These are phyloP conservation scores for Mycosarcoma maydis DNA, from an alignment of 1,284 basidiomycete species.

Conservation along the genomic window DNA sequence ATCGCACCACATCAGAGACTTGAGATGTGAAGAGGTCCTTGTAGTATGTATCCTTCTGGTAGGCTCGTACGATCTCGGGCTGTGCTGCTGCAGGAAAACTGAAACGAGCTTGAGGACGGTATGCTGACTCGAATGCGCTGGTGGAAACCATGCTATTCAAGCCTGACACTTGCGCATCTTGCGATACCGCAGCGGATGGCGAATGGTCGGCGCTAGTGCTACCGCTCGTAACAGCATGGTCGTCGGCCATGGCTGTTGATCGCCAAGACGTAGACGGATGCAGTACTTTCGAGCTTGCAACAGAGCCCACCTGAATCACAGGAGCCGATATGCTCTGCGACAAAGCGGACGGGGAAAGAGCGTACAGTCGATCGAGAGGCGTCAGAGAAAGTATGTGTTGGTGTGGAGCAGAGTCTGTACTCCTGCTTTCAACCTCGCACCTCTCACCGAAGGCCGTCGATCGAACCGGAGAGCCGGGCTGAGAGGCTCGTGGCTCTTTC, in stretches of 20 bases:
- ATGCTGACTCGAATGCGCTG: background rate
- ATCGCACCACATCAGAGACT: conserved; percentile 64
- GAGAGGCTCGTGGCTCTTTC: too few species aligned
- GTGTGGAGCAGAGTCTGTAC: background rate
- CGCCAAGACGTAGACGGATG: background rate
- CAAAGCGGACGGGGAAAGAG: too few species aligned
- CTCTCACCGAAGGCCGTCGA: background rate
- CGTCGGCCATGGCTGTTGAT: conserved; percentile 15
- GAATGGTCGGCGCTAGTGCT: background rate
- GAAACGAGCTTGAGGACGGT: conserved; percentile 27
- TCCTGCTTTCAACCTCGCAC: conserved; percentile 5
- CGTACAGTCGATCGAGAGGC: too few species aligned
- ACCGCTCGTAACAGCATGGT: conserved; percentile 6
- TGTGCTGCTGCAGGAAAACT: conserved; percentile 40
- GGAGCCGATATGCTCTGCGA: too few species aligned
- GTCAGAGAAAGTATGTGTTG: too few species aligned
- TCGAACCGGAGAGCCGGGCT: background rate
- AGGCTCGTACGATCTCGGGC: conserved; percentile 46
- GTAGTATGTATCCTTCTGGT: conserved; percentile 64
- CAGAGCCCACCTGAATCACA: too few species aligned
- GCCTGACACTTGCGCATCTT: background rate
- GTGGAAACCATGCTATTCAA: background rate
- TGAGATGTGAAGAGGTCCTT: conserved; percentile 63
- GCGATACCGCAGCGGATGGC: background rate
- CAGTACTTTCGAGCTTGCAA: too few species aligned